Evolutionary conservation across 768 basidiomycete genomes (phyloP).

Genomic region (Collybiopsis confluens): DNA sequence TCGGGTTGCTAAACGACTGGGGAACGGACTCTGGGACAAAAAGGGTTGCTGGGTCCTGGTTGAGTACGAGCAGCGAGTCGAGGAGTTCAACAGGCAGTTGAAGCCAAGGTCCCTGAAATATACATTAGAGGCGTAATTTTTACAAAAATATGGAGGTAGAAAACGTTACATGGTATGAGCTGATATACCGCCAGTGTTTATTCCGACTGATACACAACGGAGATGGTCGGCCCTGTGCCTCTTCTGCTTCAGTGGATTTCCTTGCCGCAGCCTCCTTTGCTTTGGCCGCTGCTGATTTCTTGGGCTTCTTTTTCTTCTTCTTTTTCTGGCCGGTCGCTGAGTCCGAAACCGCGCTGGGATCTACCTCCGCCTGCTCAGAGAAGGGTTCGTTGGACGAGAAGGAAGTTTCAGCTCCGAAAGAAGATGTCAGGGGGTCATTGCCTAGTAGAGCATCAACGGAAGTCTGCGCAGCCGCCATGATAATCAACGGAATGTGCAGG

Average conservation of each 20-base stretch:
- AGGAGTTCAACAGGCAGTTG: conserved; percentile 84
- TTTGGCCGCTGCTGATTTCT: conserved; percentile 49
- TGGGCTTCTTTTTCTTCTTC: conserved; percentile 66
- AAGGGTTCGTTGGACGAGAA: neutral
- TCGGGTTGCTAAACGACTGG: conserved; percentile 11
- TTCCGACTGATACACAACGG: conserved; percentile 86
- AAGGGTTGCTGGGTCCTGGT: conserved; percentile 69
- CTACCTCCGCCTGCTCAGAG: conserved; percentile 1
- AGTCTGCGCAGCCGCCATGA: neutral
- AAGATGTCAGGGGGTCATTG: neutral
- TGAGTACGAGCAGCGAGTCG: conserved; percentile 75
- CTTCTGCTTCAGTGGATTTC: conserved; percentile 25
- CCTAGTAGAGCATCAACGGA: neutral
- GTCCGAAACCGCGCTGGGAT: neutral
- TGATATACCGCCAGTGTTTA: conserved; percentile 93
- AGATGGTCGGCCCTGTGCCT: conserved; percentile 48
- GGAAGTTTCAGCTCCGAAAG: neutral
- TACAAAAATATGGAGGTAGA: neutral
- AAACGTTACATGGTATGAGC: conserved; percentile 82
- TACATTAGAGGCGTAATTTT: neutral
- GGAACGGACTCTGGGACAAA: conserved; percentile 35
- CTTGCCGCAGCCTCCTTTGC: conserved; percentile 27
- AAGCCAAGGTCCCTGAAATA: conserved; percentile 82
- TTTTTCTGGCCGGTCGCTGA: conserved; percentile 42
- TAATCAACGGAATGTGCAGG: neutral